Evolutionary conservation across 148 eudicot species (phyloP), one percentile per base, ranked within the genome.

Genomic region (Nyssa sinensis): DNA sequence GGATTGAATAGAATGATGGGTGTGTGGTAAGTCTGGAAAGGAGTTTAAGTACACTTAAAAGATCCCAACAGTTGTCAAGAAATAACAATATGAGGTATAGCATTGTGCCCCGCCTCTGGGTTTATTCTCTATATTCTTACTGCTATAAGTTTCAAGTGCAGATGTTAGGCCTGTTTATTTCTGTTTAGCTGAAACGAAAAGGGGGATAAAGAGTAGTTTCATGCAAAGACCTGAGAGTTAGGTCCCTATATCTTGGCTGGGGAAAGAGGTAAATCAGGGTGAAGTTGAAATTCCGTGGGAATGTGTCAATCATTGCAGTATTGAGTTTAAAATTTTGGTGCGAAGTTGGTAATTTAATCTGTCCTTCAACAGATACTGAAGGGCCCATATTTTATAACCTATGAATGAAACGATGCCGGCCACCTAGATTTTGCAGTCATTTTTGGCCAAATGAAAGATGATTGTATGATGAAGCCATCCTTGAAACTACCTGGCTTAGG

Each of bases 391-490:
- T n/a, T n/a, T 44, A 68, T 10, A 29, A 68, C 24, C 4, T 21
- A 1, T 14, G 55, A 23, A 29, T 27, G 71, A 68, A 37, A 66
- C 17, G 23, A 12, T 13, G 3, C 44, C 32, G 33, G 25, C n/a
- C n/a, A n/a, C n/a, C n/a, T n/a, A n/a, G n/a, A n/a, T n/a, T n/a
- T n/a, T n/a, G n/a, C n/a, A n/a, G n/a, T n/a, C n/a, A n/a, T n/a
- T n/a, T n/a, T n/a, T n/a, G n/a, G n/a, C n/a, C n/a, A n/a, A n/a
- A n/a, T n/a, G n/a, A n/a, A n/a, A 2, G 71, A 27, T 67, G 59
- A 17, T 44, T 31, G 44, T 41, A 25, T 17, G 37, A 25, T 17
- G 37, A 65, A 68, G 73, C 62, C 31, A 33, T 69, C 30, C 73
- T 29, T 21, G 39, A 11, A 57, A 30, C 21, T 67, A 2, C n/a